Base-by-base conservation (phyloP, 2,329 filamentous ascomycete genomes). In the Capronia americana region DNA sequence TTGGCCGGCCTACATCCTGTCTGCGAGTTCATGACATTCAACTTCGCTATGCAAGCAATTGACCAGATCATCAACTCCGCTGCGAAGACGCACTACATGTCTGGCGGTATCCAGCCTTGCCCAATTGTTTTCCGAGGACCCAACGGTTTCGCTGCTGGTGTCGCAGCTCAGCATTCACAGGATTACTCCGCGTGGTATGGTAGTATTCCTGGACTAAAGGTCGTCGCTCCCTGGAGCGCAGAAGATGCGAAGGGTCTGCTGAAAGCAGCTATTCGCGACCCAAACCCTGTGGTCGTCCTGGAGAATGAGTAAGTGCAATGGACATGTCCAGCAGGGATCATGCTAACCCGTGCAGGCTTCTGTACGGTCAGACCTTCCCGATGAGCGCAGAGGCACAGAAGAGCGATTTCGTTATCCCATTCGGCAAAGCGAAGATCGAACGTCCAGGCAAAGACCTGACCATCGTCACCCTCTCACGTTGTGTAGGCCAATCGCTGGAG, bases 11-110 rank as follows among this genome's bases (percentile, higher is more conserved):
- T 99, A 74, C 91, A 96, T 83, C 95, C 95, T 69, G 87, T 99
- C 74, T 72, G 70, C 70, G 70, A 72, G 92, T 99, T 99, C 87
- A 99, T 99, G 95, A 99, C 95, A 77, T 98, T 97, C 89, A 99
- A 99, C 88, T 98, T 98, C 79, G 94, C 95, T 81, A 99, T 99
- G 95, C 95, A 99, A 85, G 92, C 95, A 79, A 99, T 99, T 81
- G 95, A 99, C 81, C 95, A 99, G 81, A 92, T 99, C 79, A 93
- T 99, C 88, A 99, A 99, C 89, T 98, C 94, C 57, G 95, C 86
- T 74, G 95, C 93, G 78, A 99, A 99, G 87, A 99, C 95, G 65
- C 94, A 99, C 78, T 99, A 99, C 87, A 99, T 99, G 95, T 98
- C 95, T 71, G 95, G 95, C 76, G 95, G 95, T 81, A 98, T 97